Percentiles rank a stretch among this genome's conserved stretches.
Evolutionary conservation across 345 rosid species (phyloP).

Genomic region (Dipteronia dyeriana): DNA sequence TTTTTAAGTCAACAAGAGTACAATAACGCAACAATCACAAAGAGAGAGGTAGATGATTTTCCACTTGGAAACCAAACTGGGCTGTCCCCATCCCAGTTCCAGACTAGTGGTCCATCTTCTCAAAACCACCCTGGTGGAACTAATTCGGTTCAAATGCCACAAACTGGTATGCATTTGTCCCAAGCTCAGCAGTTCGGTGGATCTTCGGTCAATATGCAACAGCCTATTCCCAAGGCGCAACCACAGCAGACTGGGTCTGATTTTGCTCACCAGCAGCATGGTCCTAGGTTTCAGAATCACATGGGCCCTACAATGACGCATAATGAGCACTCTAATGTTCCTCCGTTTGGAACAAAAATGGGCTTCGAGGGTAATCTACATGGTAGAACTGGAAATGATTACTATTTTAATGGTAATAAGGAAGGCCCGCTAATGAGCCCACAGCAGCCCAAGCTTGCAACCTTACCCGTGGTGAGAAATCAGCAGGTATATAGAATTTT

Average conservation of each 20-base stretch:
- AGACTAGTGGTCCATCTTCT: slow-evolving; percentile 48
- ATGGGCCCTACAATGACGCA: slow-evolving; percentile 49
- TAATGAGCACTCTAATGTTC: slow-evolving; percentile 50
- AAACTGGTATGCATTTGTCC: slow-evolving; percentile 44
- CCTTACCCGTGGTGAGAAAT: slow-evolving; percentile 55
- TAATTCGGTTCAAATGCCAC: slow-evolving; percentile 44
- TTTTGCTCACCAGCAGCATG: slow-evolving; percentile 57
- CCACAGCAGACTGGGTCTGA: slow-evolving; percentile 58
- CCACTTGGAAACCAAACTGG: slow-evolving; percentile 54
- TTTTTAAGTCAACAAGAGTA: slow-evolving; percentile 56
- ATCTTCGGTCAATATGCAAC: slow-evolving; percentile 52
- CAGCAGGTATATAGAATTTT: slow-evolving; percentile 33
- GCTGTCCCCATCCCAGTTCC: slow-evolving; percentile 65
- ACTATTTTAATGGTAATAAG: slow-evolving; percentile 42
- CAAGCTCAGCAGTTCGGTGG: slow-evolving; percentile 62
- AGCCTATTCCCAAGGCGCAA: slow-evolving; percentile 42
- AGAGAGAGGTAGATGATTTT: slow-evolving; percentile 63
- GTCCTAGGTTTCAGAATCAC: slow-evolving; percentile 59
- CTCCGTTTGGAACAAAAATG: slow-evolving; percentile 48
- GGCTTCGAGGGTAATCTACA: slow-evolving; percentile 56
- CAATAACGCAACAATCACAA: slow-evolving; percentile 36
- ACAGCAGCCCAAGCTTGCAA: slow-evolving; percentile 60
- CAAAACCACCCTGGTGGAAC: slow-evolving; percentile 52
- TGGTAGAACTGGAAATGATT: slow-evolving; percentile 62
- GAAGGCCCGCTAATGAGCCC: slow-evolving; percentile 59